A percentile compares a stretch with the other conserved stretches of the same genome.
phyloP scores from a whole-genome alignment of 495 filamentous ascomycete species.

The Penicillium fimorum region DNA sequence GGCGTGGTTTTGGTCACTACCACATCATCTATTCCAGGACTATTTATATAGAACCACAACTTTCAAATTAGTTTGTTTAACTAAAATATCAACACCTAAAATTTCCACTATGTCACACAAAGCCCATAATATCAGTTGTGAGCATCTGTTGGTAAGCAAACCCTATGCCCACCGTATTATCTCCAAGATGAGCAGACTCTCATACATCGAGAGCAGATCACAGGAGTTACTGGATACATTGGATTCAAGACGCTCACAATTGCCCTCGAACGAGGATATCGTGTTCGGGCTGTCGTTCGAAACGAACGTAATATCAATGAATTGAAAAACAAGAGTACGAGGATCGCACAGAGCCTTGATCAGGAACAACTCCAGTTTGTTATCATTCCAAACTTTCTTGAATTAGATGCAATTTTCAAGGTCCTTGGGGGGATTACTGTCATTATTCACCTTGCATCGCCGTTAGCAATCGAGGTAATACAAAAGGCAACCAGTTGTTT shows the following conservation, averaged over 20 bases:
- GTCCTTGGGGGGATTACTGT: conserved; percentile 23
- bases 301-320: conserved; percentile 12
- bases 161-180: no score
- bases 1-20: no score
- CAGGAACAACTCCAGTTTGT: conserved; percentile 1
- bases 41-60: background rate
- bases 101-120: no score
- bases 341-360: conserved; percentile 1
- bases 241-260: conserved; percentile 31
- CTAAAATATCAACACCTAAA: no score
- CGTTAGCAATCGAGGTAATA: conserved; percentile 19
- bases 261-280: conserved; percentile 24
- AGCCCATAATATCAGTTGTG: no score
- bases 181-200: background rate
- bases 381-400: conserved; percentile 27
- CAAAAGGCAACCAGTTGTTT: no score
- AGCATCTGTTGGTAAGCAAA: background rate
- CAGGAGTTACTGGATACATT: conserved; percentile 30
- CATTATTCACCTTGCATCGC: conserved; percentile 38
- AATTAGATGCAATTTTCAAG: conserved; percentile 24
- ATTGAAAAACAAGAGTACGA: conserved; percentile 16
- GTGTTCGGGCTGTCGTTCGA: conserved; percentile 30
- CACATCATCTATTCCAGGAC: background rate
- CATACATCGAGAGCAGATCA: conserved; percentile 12
- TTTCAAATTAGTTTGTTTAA: background rate